Evolutionary conservation across 495 filamentous ascomycete genomes (phyloP), one percentile per base, ranked within the genome.

Genomic region (Viridothelium virens): DNA sequence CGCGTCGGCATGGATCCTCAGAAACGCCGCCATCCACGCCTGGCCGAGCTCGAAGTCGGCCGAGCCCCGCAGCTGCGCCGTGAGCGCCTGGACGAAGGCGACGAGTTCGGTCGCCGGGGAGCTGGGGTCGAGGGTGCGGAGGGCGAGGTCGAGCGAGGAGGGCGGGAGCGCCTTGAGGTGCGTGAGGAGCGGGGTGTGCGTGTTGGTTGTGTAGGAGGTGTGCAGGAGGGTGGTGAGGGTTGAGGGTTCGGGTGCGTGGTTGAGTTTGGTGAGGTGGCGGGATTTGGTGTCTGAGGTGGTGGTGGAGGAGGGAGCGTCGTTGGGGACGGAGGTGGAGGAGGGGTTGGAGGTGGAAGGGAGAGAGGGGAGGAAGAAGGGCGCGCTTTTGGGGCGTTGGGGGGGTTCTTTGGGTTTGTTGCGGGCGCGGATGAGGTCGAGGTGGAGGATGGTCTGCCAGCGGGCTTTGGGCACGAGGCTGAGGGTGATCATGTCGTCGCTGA

Each of bases 321-420:
- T 64, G 25, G 47, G 65, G 64, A 63, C 38, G 67, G 73, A 56
- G 5, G 59, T 62, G 14, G 64, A 61, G 2, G 62, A 12, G 25
- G 71, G 62, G 18, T 75, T 67, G 14, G 47, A 5, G 63, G 66
- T 64, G 38, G 73, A 66, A 3, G 66, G 65, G 5, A 90, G 77
- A 1, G 90, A 88, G 11, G 92, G 90, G 14, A 99, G 81, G 80
- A 97, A 99, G 79, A 99, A 99, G 1, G 94, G 94, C 0, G 94
- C 92, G 72, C 94, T 96, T 73, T 96, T 89, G 3, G 95, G 94
- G 2, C 85, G 82, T 79, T 97, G 96, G 36, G 92, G 91, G 0
- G 91, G 83, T 77, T 96, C 90, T 69, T 86, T 92, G 5, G 94
- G 95, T 76, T 92, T 96, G 78, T 99, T 99, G 63, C 94, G 91